phyloP scores from a whole-genome alignment of 2,329 filamentous ascomycete species.

The Phialocephala sp. region DNA sequence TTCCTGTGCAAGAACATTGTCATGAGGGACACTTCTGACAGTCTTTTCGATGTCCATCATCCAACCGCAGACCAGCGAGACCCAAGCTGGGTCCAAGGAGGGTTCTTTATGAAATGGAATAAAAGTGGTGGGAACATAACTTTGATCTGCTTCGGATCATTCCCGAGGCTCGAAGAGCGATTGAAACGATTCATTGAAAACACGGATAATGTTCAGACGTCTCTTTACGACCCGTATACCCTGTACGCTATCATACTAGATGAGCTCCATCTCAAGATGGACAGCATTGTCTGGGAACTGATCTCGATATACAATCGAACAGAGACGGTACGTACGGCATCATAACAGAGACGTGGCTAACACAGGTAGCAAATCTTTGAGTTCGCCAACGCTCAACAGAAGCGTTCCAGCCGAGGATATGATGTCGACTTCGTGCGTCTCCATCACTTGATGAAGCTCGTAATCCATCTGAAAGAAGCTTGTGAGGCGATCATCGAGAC shows the following conservation, averaged over 20 bases:
- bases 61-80: neutral
- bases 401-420: constrained; percentile 1
- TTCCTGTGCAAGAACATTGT: constrained; percentile 14
- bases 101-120: constrained; percentile 14
- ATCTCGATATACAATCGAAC: constrained; percentile 4
- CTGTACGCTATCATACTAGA: constrained; percentile 10
- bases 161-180: constrained; percentile 11
- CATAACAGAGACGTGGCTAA: neutral
- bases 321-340: neutral
- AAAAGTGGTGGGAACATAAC: constrained; percentile 13
- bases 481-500: constrained; percentile 15
- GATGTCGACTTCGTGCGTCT: constrained; percentile 12
- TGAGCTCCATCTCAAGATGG: constrained; percentile 11
- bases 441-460: constrained; percentile 14
- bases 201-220: constrained; percentile 5
- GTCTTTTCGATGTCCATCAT: constrained; percentile 13
- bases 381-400: constrained; percentile 9
- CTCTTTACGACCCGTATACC: constrained; percentile 13
- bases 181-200: constrained; percentile 10
- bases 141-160: constrained; percentile 10
- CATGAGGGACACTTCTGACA: neutral
- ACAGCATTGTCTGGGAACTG: constrained; percentile 9
- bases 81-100: constrained; percentile 12
- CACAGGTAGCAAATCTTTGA: constrained; percentile 8
- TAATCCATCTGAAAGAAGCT: constrained; percentile 13